A percentile compares a stretch with the other conserved stretches of the same genome.
These are phyloP conservation scores for Gymnopilus junonius DNA, from an alignment of 768 basidiomycete genomes.

Conservation along the genomic window DNA sequence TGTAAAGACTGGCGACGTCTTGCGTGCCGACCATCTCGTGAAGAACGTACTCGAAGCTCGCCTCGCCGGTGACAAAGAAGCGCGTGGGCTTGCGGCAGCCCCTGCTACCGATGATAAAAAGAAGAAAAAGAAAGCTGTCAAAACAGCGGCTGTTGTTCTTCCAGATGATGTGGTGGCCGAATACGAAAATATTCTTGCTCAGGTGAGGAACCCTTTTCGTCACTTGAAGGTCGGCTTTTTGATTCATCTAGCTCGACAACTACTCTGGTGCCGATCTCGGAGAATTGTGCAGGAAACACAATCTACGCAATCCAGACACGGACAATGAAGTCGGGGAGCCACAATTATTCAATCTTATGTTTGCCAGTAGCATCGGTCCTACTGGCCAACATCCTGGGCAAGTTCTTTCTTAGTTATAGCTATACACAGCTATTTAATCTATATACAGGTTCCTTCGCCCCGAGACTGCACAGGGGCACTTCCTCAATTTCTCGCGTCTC, in stretches of 20 bases:
- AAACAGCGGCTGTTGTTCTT: slow-evolving; percentile 67
- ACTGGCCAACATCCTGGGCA: slow-evolving; percentile 97
- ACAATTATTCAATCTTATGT: slow-evolving; percentile 98
- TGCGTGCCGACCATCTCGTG: slow-evolving; percentile 96
- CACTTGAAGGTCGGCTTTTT: background rate
- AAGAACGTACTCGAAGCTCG: slow-evolving; percentile 84
- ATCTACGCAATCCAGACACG: slow-evolving; percentile 89
- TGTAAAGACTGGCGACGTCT: slow-evolving; percentile 90
- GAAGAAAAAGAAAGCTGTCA: slow-evolving; percentile 80
- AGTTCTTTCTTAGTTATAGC: slow-evolving; percentile 23
- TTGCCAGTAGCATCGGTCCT: slow-evolving; percentile 94
- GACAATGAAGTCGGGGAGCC: slow-evolving; percentile 93
- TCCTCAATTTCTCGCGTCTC: slow-evolving; percentile 96
- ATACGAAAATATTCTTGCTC: slow-evolving; percentile 86
- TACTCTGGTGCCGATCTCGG: slow-evolving; percentile 90
- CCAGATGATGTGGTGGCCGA: slow-evolving; percentile 81
- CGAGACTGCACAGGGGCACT: slow-evolving; percentile 80
- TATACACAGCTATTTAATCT: slow-evolving; percentile 6
- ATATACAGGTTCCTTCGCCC: slow-evolving; percentile 86
- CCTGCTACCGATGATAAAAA: slow-evolving; percentile 65
- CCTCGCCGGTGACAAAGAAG: slow-evolving; percentile 88
- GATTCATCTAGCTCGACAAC: slow-evolving; percentile 77
- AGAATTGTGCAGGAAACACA: slow-evolving; percentile 77
- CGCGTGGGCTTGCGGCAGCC: slow-evolving; percentile 71
- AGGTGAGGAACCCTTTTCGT: slow-evolving; percentile 74